A percentile compares a stretch with the other conserved stretches of the same genome.
Evolutionary conservation across 495 filamentous ascomycete genomes (phyloP).

Genomic region (Annulohypoxylon bovei): DNA sequence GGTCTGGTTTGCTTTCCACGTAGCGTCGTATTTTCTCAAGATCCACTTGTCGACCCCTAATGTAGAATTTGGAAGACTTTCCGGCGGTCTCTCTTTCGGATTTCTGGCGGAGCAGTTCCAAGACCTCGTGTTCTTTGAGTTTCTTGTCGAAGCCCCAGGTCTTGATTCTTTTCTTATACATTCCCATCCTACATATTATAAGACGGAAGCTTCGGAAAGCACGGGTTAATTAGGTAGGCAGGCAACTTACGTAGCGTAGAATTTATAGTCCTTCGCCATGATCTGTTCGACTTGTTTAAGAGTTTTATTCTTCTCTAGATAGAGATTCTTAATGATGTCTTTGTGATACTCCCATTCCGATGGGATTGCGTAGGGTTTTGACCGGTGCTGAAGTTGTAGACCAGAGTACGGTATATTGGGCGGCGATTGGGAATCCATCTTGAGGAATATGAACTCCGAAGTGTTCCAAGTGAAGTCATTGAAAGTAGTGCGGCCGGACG

Average conservation of each 20-base stretch:
- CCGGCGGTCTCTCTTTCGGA: conserved; percentile 43
- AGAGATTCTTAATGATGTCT: conserved; percentile 48
- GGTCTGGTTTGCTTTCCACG: conserved; percentile 39
- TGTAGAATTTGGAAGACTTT: conserved; percentile 39
- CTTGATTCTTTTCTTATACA: conserved; percentile 52
- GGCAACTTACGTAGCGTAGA: conserved; percentile 47
- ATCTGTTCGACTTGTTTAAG: conserved; percentile 50
- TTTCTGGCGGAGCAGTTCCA: conserved; percentile 43
- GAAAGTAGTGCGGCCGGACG: neutral
- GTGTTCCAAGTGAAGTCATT: neutral
- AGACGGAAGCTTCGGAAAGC: neutral
- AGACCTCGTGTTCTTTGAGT: conserved; percentile 47
- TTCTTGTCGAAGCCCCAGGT: conserved; percentile 53
- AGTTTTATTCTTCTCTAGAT: conserved; percentile 46
- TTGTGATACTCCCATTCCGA: conserved; percentile 11
- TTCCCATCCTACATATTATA: conserved; percentile 38
- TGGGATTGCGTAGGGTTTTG: conserved; percentile 4
- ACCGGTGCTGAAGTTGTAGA: conserved; percentile 2
- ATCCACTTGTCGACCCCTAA: conserved; percentile 45
- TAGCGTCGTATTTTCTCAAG: conserved; percentile 45
- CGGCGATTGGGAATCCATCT: neutral
- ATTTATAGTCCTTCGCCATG: conserved; percentile 48
- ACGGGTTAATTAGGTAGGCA: neutral
- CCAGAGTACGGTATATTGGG: neutral
- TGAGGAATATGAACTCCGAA: neutral